Conservation (phyloP, 1,284 basidiomycete species). For the Clitocybe nebularis region DNA sequence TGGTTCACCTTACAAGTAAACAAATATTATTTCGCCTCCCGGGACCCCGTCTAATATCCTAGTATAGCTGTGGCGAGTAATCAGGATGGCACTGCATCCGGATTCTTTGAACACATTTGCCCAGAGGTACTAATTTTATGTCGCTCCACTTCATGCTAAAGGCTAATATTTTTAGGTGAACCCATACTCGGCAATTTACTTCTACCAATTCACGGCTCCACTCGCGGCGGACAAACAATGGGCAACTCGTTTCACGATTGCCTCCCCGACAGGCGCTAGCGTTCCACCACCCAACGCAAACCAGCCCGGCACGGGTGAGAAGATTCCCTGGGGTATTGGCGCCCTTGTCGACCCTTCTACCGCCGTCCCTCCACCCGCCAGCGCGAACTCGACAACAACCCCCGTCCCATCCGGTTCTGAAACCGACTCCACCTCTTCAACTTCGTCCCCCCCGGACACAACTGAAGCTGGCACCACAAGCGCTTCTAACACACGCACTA, state of each 20-base stretch:
- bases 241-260: constrained; percentile 82
- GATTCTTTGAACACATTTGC: constrained; percentile 60
- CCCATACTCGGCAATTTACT: constrained; percentile 73
- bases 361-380: constrained; percentile 31
- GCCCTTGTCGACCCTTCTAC: constrained; percentile 43
- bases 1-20: constrained; percentile 67
- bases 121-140: constrained; percentile 45
- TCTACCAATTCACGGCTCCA: constrained; percentile 68
- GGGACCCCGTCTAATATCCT: background rate
- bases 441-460: background rate
- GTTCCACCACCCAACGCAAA: constrained; percentile 47
- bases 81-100: constrained; percentile 54
- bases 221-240: constrained; percentile 47
- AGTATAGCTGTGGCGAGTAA: constrained; percentile 50
- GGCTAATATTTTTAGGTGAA: constrained; percentile 42
- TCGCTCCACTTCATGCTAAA: background rate
- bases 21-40: constrained; percentile 23
- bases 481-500: constrained; percentile 1
- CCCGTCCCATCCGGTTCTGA: constrained; percentile 5
- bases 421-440: constrained; percentile 1
- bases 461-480: background rate
- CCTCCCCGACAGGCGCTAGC: constrained; percentile 44
- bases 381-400: constrained; percentile 2
- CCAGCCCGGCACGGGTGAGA: constrained; percentile 46
- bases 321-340: constrained; percentile 72